Base-by-base conservation (phyloP, 2,329 filamentous ascomycete genomes). In the Exophiala sp. region DNA sequence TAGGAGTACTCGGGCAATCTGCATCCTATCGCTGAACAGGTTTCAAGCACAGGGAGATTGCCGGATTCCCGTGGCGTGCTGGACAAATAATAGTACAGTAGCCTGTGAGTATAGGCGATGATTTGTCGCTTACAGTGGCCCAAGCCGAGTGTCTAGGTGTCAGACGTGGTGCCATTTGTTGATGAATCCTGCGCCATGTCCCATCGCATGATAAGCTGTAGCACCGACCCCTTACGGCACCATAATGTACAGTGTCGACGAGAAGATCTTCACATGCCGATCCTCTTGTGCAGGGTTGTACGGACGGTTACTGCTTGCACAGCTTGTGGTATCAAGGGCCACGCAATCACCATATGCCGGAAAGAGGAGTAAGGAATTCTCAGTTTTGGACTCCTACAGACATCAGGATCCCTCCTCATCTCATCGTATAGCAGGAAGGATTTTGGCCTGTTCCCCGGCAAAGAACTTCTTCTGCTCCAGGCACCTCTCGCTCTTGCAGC, bases 401-500 rank as follows among this genome's bases (percentile, higher is more conserved):
- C 11, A 13, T 3, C 11, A 10, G 6, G 3, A 3, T 32, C 29
- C 11, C 29, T 7, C 7, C 6, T 32, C 29, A 7, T 32, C 11
- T 32, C 57, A 58, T 48, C 46, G 43, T 35, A 58, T 49, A 45
- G 49, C 47, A 10, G 56, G 56, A 14, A 58, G 42, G 11, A 52
- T 50, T 11, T 53, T 52, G 4, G 53, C 49, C 21, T 56, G 56
- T 32, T 58, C 50, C 22, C 72, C 70, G 2, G 74, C 73, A 63
- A 85, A 85, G 67, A 84, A 85, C 63, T 79, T 76, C 71, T 84
- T 83, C 59, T 72, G 68, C 69, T 90, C 88, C 47, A 83, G 69
- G 69, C 93, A 98, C 61, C 84, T 80, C 63, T 94, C 88, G 65
- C 86, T 97, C 69, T 81, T 90, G 72, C 93, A 98, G 4, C 87